Percentiles rank a stretch among this genome's conserved stretches.
phyloP scores from a whole-genome alignment of 2,329 filamentous ascomycete genomes.

The Fusarium oxysporum region DNA sequence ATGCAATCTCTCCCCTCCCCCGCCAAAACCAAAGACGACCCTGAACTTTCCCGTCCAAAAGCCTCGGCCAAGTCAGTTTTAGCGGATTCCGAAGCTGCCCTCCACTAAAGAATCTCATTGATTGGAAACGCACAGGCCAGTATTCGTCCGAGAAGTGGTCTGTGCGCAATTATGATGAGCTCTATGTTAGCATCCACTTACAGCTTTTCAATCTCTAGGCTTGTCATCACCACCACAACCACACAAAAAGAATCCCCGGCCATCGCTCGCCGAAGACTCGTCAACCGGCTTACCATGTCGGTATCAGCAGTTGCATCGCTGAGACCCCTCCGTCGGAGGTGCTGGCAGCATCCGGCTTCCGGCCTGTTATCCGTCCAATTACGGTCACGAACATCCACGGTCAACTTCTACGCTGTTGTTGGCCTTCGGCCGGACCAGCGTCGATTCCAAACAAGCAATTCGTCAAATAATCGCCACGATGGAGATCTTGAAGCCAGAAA shows the following conservation, averaged over 20 bases:
- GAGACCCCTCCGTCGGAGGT: conserved; percentile 48
- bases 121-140: conserved; percentile 36
- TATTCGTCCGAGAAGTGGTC: conserved; percentile 31
- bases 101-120: conserved; percentile 15
- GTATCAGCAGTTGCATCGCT: conserved; percentile 50
- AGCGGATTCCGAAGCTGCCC: conserved; percentile 2
- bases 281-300: conserved; percentile 46
- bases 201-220: conserved; percentile 29
- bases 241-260: background rate
- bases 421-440: conserved; percentile 44
- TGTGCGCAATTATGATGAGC: conserved; percentile 38
- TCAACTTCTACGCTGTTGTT: conserved; percentile 48
- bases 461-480: conserved; percentile 18
- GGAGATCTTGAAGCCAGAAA: conserved; percentile 32
- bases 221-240: conserved; percentile 15
- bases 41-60: conserved; percentile 8
- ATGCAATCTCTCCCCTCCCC: conserved; percentile 18
- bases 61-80: conserved; percentile 24
- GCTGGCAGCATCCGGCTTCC: conserved; percentile 45
- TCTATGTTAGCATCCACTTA: conserved; percentile 5
- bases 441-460: conserved; percentile 46
- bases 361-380: conserved; percentile 51
- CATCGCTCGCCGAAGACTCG: conserved; percentile 10
- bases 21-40: conserved; percentile 29
- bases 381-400: conserved; percentile 43